phyloP scores from a whole-genome alignment of 495 filamentous ascomycete genomes.

The Penicillium pulvis region DNA sequence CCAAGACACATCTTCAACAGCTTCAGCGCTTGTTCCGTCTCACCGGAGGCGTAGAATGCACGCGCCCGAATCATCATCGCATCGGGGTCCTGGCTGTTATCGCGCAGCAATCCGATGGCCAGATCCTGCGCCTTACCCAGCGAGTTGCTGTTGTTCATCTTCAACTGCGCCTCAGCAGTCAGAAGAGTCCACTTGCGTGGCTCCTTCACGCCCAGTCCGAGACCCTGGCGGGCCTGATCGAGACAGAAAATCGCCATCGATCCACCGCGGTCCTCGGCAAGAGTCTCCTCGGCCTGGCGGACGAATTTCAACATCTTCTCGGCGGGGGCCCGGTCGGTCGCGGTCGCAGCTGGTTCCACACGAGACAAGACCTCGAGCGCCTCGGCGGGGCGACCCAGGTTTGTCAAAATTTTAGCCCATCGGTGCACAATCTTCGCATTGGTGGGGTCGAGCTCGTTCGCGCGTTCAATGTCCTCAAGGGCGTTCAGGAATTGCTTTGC shows the following conservation, averaged over 20 bases:
- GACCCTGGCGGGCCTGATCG: slow-evolving; percentile 78
- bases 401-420: slow-evolving; percentile 84
- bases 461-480: slow-evolving; percentile 78
- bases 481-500: slow-evolving; percentile 75
- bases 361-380: slow-evolving; percentile 75
- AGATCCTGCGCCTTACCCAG: slow-evolving; percentile 90
- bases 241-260: slow-evolving; percentile 93
- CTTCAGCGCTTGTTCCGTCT: slow-evolving; percentile 93
- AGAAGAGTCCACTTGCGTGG: slow-evolving; percentile 93
- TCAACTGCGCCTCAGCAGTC: slow-evolving; percentile 90
- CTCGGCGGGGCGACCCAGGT: slow-evolving; percentile 79
- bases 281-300: slow-evolving; percentile 73
- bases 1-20: slow-evolving; percentile 86
- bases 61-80: slow-evolving; percentile 87
- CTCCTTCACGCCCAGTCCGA: slow-evolving; percentile 71
- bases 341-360: slow-evolving; percentile 67
- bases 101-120: slow-evolving; percentile 79
- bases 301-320: slow-evolving; percentile 83
- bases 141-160: slow-evolving; percentile 87
- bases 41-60: slow-evolving; percentile 85
- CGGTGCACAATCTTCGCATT: slow-evolving; percentile 88
- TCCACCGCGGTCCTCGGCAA: slow-evolving; percentile 69
- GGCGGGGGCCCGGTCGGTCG: slow-evolving; percentile 78
- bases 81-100: slow-evolving; percentile 90
- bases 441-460: slow-evolving; percentile 76